Base-by-base conservation (phyloP, 805 yeast species). In the Candida piceae region DNA sequence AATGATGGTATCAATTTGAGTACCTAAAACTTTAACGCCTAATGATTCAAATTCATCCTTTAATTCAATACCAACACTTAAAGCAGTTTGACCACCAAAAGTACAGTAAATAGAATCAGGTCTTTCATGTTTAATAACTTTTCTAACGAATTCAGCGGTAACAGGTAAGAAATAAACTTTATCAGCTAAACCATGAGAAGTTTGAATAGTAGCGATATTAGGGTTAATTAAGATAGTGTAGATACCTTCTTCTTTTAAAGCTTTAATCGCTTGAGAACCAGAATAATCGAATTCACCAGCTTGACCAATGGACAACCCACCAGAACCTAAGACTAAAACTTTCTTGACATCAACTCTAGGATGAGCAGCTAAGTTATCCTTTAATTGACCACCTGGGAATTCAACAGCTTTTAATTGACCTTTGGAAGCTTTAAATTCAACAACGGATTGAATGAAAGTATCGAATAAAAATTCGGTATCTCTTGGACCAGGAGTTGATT, bases 271-370 rank as follows among this genome's bases (percentile, higher is more conserved):
- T 67, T 89, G 97, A 17, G 97, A 89, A 40, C 97, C 96, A 38
- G 95, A 83, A 63, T 90, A 90, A 65, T 90, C 97, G 55, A 90
- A 90, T 67, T 90, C 97, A 55, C 97, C 97, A 35, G 97, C 97
- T 67, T 90, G 97, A 42, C 97, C 97, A 60, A 90, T 90, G 36
- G 96, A 84, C 39, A 90, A 71, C 36, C 97, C 98, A 56, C 98
- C 98, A 7, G 97, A 90, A 9, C 98, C 98, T 57, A 90, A 84
- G 36, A 90, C 85, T 39, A 90, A 73, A 7, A 93, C 97, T 54
- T 84, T 84, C 45, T 78, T 68, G 21, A 87, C 96, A 44, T 87
- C 94, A 29, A 86, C 96, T 53, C 76, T 76, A 54, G 96, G 96
- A 54, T 80, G 80, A 29, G 78, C 77, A 27, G 79, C 80, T 49